These are phyloP conservation scores for Bruguiera hainesii DNA, from an alignment of 441 rosid genomes.

Conservation along the genomic window DNA sequence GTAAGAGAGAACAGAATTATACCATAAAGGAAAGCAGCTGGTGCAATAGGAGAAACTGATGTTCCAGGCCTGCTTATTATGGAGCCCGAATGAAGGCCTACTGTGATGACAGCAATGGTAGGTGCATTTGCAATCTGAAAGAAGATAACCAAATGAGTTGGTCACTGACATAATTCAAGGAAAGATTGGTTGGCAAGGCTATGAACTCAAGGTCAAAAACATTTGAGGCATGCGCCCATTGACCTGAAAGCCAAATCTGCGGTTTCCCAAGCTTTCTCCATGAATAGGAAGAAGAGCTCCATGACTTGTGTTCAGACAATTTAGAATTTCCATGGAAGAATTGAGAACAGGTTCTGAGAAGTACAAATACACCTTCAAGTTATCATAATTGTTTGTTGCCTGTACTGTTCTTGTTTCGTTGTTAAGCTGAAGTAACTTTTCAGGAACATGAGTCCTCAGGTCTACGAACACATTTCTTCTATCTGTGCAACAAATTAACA, in stretches of 20 bases:
- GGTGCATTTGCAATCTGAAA: slow-evolving; percentile 52
- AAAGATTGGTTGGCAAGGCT: slow-evolving; percentile 1
- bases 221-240: slow-evolving; percentile 21
- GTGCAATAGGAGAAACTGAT: slow-evolving; percentile 67
- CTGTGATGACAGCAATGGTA: slow-evolving; percentile 47
- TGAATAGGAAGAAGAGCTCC: slow-evolving; percentile 60
- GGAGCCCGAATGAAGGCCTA: slow-evolving; percentile 41
- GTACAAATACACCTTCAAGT: slow-evolving; percentile 68
- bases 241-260: slow-evolving; percentile 80
- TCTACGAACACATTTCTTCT: slow-evolving; percentile 65
- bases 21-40: slow-evolving; percentile 87
- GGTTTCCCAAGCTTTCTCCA: slow-evolving; percentile 55
- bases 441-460: slow-evolving; percentile 70
- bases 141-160: slow-evolving; percentile 13
- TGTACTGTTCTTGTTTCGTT: slow-evolving; percentile 65
- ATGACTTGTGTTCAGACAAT: slow-evolving; percentile 44
- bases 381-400: slow-evolving; percentile 64
- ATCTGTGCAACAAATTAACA: slow-evolving; percentile 44
- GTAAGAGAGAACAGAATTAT: slow-evolving; percentile 4
- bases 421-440: slow-evolving; percentile 60
- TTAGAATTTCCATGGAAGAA: slow-evolving; percentile 58
- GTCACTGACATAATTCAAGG: not conserved
- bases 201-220: slow-evolving; percentile 16
- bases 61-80: slow-evolving; percentile 72
- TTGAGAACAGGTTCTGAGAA: slow-evolving; percentile 79